These are phyloP conservation scores for Rhodosporidiobolus sp. DNA, from an alignment of 768 basidiomycete genomes.

Conservation along the genomic window DNA sequence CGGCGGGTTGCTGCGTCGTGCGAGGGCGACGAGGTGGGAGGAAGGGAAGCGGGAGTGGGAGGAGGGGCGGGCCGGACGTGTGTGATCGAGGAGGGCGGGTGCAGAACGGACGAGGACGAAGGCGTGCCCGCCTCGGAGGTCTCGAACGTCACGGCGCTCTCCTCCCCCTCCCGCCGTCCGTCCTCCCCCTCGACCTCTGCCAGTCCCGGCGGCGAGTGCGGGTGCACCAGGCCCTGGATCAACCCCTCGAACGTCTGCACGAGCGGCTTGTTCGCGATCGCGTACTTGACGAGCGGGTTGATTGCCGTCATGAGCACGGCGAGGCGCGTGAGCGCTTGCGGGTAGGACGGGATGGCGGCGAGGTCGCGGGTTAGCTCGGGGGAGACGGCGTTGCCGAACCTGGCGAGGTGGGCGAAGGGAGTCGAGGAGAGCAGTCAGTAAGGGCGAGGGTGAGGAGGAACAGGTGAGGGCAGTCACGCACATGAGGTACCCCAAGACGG, in stretches of 20 bases:
- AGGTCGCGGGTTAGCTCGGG: slow-evolving; percentile 74
- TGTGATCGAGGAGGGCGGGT: neutral
- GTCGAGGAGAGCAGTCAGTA: slow-evolving; percentile 25
- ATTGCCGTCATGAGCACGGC: slow-evolving; percentile 80
- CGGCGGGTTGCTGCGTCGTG: neutral
- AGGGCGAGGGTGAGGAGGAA: too few species aligned
- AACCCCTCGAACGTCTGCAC: slow-evolving; percentile 69
- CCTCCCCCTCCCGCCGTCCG: too few species aligned
- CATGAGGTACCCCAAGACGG: slow-evolving; percentile 84
- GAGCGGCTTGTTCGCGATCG: slow-evolving; percentile 66
- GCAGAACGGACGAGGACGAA: neutral
- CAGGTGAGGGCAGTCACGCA: neutral
- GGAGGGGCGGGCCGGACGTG: neutral
- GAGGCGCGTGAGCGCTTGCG: slow-evolving; percentile 63
- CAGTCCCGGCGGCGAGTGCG: too few species aligned
- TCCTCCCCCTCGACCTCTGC: too few species aligned
- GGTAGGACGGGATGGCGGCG: slow-evolving; percentile 69
- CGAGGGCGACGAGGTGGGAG: neutral
- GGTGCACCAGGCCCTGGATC: too few species aligned
- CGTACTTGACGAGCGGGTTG: slow-evolving; percentile 66
- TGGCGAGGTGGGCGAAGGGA: neutral
- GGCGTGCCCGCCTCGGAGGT: neutral
- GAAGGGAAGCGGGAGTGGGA: neutral
- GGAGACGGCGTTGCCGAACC: slow-evolving; percentile 42
- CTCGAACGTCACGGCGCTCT: slow-evolving; percentile 54